A percentile compares a stretch with the other conserved stretches of the same genome.
Conservation (phyloP, 176 grass and related monocot species). For the Chloris gayana region DNA sequence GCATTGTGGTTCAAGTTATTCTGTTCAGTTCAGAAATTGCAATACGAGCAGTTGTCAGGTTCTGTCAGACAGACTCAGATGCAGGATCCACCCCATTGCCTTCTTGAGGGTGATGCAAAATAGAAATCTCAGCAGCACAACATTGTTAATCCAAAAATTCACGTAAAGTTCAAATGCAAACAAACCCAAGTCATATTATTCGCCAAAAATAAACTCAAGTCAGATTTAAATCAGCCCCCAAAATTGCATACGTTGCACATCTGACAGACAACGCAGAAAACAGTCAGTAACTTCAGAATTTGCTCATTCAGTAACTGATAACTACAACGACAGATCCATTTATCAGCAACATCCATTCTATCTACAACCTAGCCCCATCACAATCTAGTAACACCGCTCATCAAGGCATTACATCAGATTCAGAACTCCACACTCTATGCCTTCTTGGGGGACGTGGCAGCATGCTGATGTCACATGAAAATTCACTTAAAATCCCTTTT, state of each 20-base stretch:
- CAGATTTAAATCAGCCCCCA: no score
- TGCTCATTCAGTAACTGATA: background rate
- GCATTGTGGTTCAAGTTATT: background rate
- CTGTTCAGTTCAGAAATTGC: background rate
- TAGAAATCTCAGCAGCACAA: no score
- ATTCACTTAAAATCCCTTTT: no score
- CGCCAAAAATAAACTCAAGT: no score
- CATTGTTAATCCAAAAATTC: no score
- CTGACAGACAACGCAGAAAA: no score
- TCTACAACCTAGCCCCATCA: slow-evolving; percentile 4
- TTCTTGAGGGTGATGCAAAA: no score
- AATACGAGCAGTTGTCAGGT: background rate
- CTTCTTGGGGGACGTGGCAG: slow-evolving; percentile 56
- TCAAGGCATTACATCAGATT: background rate
- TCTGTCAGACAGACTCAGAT: no score
- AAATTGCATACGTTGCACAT: no score
- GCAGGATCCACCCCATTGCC: background rate
- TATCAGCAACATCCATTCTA: background rate
- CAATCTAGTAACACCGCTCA: background rate
- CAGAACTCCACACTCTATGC: background rate
- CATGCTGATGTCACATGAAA: no score
- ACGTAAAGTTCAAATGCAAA: no score
- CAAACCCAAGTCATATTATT: no score
- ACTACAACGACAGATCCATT: background rate
- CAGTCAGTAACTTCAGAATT: background rate